Evolutionary conservation across 192 early-diverging fungal species (phyloP).

Genomic region (Backusella parvicylindrica): DNA sequence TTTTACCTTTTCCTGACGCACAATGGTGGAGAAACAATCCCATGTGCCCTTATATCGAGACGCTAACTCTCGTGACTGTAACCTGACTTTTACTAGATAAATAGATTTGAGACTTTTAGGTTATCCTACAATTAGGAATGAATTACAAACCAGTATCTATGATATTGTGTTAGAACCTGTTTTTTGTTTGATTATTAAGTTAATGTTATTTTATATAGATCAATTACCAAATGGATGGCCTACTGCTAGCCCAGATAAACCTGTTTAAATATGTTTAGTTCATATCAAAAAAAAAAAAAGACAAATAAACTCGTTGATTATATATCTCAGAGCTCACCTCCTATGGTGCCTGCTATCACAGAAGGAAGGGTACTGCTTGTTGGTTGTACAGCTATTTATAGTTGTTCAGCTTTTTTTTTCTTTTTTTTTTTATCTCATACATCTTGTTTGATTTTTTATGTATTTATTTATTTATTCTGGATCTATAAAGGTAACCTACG

Average conservation of each 20-base stretch:
- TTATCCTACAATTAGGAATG: background rate
- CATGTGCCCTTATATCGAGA: conserved; percentile 53
- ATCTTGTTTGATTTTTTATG: no score
- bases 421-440: background rate
- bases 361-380: conserved; percentile 18
- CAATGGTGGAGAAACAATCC: conserved; percentile 52
- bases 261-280: conserved; percentile 18
- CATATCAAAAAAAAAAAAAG: background rate
- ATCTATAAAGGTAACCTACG: conserved; percentile 16
- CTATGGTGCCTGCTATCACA: conserved; percentile 26
- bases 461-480: background rate
- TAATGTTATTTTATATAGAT: background rate
- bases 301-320: background rate
- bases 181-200: background rate
- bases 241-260: conserved; percentile 53
- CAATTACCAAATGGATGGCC: conserved; percentile 60
- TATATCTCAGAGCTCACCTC: conserved; percentile 13
- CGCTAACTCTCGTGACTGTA: conserved; percentile 51
- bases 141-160: conserved; percentile 27
- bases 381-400: conserved; percentile 21
- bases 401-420: background rate
- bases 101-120: background rate
- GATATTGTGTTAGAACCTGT: background rate
- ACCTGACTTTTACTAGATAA: conserved; percentile 49
- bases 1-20: conserved; percentile 54